phyloP scores from a whole-genome alignment of 2,329 filamentous ascomycete genomes.

The Pseudocercospora musae region DNA sequence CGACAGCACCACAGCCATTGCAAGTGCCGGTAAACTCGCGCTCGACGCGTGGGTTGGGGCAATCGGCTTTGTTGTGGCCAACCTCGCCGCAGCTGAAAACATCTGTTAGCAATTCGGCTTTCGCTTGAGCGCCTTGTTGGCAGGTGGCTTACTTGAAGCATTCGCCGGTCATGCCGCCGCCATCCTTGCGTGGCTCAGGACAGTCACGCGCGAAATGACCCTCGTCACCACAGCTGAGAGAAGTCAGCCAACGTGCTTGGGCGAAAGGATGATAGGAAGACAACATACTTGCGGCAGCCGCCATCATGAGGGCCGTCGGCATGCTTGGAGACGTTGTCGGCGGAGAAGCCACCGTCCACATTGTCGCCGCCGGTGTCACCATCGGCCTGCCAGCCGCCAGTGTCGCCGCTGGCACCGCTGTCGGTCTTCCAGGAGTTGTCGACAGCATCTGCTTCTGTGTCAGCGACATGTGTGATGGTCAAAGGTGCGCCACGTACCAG shows the following conservation, averaged over 20 bases:
- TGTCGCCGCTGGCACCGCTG: constrained; percentile 7
- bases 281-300: constrained; percentile 39
- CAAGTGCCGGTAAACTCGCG: constrained; percentile 57
- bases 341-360: constrained; percentile 19
- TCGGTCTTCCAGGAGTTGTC: constrained; percentile 26
- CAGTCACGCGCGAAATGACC: constrained; percentile 51
- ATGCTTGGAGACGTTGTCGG: constrained; percentile 31
- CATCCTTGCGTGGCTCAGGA: constrained; percentile 36
- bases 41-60: constrained; percentile 54
- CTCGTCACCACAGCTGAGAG: constrained; percentile 34
- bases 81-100: constrained; percentile 10
- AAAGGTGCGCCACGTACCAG: constrained; percentile 14
- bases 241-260: constrained; percentile 29
- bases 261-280: not conserved
- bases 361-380: constrained; percentile 1
- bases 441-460: constrained; percentile 11
- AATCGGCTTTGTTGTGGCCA: constrained; percentile 63
- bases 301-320: constrained; percentile 27
- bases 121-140: constrained; percentile 26
- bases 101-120: constrained; percentile 24
- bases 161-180: constrained; percentile 38
- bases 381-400: constrained; percentile 16
- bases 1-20: constrained; percentile 53
- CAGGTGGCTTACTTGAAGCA: constrained; percentile 53
- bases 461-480: not conserved